Conservation (phyloP, 371 early-diverging fungal genomes). For the Rhizopus delemar region DNA sequence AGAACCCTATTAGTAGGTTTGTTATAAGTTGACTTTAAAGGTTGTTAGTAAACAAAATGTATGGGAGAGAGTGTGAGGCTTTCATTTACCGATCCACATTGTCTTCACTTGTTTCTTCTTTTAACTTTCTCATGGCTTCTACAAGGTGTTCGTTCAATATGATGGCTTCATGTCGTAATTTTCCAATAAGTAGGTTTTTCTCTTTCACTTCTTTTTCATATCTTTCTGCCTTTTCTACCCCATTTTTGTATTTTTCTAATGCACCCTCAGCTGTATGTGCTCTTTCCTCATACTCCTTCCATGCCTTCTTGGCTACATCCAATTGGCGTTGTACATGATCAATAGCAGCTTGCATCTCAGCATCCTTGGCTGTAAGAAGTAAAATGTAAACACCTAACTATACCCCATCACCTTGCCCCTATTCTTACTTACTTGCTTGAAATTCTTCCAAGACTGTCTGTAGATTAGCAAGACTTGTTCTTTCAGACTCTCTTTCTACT, state of each 20-base stretch:
- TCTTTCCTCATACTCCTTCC: constrained; percentile 62
- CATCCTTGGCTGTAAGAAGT: constrained; percentile 56
- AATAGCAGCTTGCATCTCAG: constrained; percentile 78
- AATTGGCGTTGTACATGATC: constrained; percentile 68
- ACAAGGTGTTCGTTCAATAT: constrained; percentile 81
- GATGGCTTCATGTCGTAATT: constrained; percentile 80
- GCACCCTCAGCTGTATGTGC: constrained; percentile 63
- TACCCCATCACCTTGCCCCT: neutral
- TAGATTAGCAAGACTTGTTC: constrained; percentile 74
- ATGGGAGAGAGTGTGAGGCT: neutral
- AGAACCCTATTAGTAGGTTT: constrained; percentile 83
- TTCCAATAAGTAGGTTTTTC: constrained; percentile 74
- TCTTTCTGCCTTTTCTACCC: constrained; percentile 61
- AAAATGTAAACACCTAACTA: neutral
- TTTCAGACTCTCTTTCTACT: constrained; percentile 59
- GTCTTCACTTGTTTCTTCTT: constrained; percentile 74
- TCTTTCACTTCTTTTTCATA: constrained; percentile 76
- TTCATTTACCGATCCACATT: constrained; percentile 71
- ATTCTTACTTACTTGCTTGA: constrained; percentile 63
- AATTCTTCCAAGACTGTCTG: constrained; percentile 87
- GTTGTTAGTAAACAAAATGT: neutral
- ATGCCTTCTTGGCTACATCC: constrained; percentile 48
- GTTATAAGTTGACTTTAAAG: constrained; percentile 75
- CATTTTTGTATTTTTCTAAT: constrained; percentile 58
- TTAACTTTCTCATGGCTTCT: constrained; percentile 83